Base-by-base conservation (phyloP, 2,329 filamentous ascomycete genomes). In the Exophiala phaeomuriformis region DNA sequence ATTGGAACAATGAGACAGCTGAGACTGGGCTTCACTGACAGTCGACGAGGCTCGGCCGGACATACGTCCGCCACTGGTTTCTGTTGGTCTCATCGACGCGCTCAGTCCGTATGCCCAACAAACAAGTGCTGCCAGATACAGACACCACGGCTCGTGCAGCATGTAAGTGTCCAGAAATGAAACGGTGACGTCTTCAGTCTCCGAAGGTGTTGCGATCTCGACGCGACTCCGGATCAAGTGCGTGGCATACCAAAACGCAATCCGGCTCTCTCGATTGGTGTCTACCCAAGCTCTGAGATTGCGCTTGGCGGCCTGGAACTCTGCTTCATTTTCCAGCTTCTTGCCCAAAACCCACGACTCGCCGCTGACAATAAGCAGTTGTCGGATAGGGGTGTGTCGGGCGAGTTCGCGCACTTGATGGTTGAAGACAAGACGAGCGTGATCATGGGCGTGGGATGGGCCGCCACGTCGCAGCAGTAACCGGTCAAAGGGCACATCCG, bases 301-400 rank as follows among this genome's bases (percentile, higher is more conserved):
- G 31, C 52, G 55, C 51, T 68, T 69, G 2, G 67, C 65, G 9
- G 55, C 45, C 39, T 62, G 58, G 44, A 68, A 69, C 36, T 68
- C 64, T 3, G 59, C 52, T 59, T 68, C 63, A 12, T 66, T 61
- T 37, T 65, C 61, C 19, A 69, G 55, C 54, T 69, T 69, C 46
- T 63, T 64, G 43, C 67, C 68, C 52, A 68, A 64, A 40, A 69
- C 60, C 68, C 67, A 69, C 3, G 67, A 68, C 56, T 69, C 67
- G 31, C 67, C 66, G 43, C 64, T 65, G n/a, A 68, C 66, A 4
- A 65, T 64, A 32, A 70, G 58, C 12, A 70, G 56, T 42, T 63
- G 57, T 10, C 62, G 64, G 37, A 70, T 51, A 5, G 67, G 68
- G 2, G 64, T 64, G 54, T 67, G 62, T 19, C 61, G 60, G 35